phyloP scores from a whole-genome alignment of 1,284 basidiomycete species.

The Ceratobasidium sp. region DNA sequence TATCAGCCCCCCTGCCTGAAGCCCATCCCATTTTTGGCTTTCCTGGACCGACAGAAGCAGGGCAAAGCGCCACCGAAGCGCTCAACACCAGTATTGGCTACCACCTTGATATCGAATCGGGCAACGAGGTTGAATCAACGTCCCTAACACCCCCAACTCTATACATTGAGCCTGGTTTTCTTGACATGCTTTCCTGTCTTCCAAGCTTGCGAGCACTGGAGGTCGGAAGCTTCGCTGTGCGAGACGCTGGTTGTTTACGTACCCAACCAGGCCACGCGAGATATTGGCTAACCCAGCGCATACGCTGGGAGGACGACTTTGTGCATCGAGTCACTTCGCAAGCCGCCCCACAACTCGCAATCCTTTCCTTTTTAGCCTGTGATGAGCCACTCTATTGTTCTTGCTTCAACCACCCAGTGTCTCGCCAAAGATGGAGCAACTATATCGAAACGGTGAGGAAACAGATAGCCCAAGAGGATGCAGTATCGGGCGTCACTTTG shows the following conservation, averaged over 20 bases:
- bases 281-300: slow-evolving; percentile 31
- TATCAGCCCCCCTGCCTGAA: background rate
- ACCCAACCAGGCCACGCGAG: slow-evolving; percentile 9
- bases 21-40: background rate
- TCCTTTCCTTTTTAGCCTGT: slow-evolving; percentile 40
- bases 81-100: background rate
- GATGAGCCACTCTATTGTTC: slow-evolving; percentile 34
- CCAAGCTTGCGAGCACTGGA: slow-evolving; percentile 26
- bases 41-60: background rate
- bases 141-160: slow-evolving; percentile 13
- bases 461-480: background rate
- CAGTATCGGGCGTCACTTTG: background rate
- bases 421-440: slow-evolving; percentile 10
- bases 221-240: slow-evolving; percentile 35
- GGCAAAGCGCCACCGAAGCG: background rate
- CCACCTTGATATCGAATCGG: background rate
- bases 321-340: slow-evolving; percentile 14
- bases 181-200: slow-evolving; percentile 9
- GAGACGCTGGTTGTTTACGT: slow-evolving; percentile 22
- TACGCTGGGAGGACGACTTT: slow-evolving; percentile 40
- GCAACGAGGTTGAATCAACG: background rate
- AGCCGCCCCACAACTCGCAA: slow-evolving; percentile 22
- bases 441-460: slow-evolving; percentile 18
- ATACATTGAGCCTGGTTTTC: slow-evolving; percentile 11
- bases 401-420: background rate